Evolutionary conservation across 2,329 filamentous ascomycete species (phyloP).

Genomic region (Fusarium siculi): DNA sequence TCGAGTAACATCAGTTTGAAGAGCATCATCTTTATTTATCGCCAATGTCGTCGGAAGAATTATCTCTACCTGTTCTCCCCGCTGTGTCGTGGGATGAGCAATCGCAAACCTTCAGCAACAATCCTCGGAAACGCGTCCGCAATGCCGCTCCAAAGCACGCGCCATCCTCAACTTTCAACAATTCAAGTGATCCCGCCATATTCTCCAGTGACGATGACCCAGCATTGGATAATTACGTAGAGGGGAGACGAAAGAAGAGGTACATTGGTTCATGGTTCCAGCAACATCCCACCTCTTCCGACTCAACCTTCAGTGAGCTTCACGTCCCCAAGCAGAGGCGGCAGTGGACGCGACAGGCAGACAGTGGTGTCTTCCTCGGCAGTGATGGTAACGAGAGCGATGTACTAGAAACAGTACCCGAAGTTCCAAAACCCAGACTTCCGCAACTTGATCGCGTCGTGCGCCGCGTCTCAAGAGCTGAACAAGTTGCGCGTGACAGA

Average conservation of each 20-base stretch:
- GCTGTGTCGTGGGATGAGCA: conserved; percentile 53
- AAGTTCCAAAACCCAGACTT: conserved; percentile 50
- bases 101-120: conserved; percentile 53
- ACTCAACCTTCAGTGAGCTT: conserved; percentile 58
- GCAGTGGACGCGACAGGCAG: conserved; percentile 67
- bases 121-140: conserved; percentile 54
- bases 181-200: conserved; percentile 76
- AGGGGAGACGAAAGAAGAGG: conserved; percentile 67
- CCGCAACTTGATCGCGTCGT: conserved; percentile 51
- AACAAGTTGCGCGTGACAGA: conserved; percentile 57
- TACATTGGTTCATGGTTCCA: conserved; percentile 76
- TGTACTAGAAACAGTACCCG: conserved; percentile 48
- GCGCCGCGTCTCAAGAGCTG: conserved; percentile 51
- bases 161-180: conserved; percentile 58
- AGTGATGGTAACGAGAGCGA: conserved; percentile 65
- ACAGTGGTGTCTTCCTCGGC: conserved; percentile 77
- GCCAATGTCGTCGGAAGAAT: conserved; percentile 54
- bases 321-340: conserved; percentile 58
- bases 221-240: conserved; percentile 71
- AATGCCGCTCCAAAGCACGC: conserved; percentile 43
- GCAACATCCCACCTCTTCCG: conserved; percentile 64
- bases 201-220: conserved; percentile 80
- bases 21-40: not conserved
- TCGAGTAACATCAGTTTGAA: conserved; percentile 10
- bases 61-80: conserved; percentile 53